Base-by-base conservation (phyloP, 345 rosid species). In the Iberis pinnata region DNA sequence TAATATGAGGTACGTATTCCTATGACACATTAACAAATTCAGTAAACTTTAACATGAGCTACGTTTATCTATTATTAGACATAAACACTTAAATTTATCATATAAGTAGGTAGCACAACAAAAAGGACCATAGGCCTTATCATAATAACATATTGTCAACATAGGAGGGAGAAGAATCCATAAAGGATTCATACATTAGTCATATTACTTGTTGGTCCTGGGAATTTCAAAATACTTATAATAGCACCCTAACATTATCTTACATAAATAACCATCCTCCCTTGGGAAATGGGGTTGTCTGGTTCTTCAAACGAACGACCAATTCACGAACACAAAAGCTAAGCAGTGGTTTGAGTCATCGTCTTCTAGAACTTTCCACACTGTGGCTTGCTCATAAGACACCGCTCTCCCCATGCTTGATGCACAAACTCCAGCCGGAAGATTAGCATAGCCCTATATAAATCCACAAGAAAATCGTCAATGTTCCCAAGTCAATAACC, bases 381-480 rank as follows among this genome's bases (percentile, higher is more conserved):
- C 25, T 2, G 25, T 22, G 3, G 25, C 25, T 95, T 81, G 82
- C 61, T 87, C 92, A 33, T 87, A 90, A 3, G 98, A 79, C 35
- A 78, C 78, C 7, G 85, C 72, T 63, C 96, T 80, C 17, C 92
- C 89, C 96, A 90, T 87, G 73, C 98, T 82, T 2, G 98, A 90
- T 7, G 70, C 46, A 36, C 98, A 87, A 18, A 87, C 76, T 24
- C 96, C 98, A 1, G 75, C 78, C 2, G 82, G 87, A 18, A 90
- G 80, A 51, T 81, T 78, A 10, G 81, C 73, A 31, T 79, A 82
- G 0, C 96, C 96, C 98, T 90, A 31, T 7, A 6, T n/a, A n/a
- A n/a, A n/a, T n/a, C n/a, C n/a, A n/a, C 18, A 15, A 8, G 32
- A 20, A 12, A 39, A 27, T 38, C 26, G n/a, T n/a, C n/a, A n/a